Evolutionary conservation across 306 rosid species (phyloP).

Genomic region (Ammopiptanthus mongolicus): DNA sequence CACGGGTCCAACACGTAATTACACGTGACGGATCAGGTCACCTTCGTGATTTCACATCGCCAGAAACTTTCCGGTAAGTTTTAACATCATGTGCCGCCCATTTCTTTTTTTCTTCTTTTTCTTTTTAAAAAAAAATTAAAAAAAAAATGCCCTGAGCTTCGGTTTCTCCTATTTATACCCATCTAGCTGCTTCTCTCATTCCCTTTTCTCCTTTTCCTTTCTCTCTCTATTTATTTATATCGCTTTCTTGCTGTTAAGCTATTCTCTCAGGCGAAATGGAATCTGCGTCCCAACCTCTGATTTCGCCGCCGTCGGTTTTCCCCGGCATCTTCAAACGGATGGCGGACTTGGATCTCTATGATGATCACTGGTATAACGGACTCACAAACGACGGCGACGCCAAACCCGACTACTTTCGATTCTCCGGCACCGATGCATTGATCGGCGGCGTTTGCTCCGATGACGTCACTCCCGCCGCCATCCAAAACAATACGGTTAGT

Average conservation of each 20-base stretch:
- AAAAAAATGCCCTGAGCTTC: neutral
- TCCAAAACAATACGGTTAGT: conserved; percentile 52
- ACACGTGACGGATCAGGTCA: conserved; percentile 11
- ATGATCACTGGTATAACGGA: neutral
- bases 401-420: conserved; percentile 19
- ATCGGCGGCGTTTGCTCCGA: conserved; percentile 21
- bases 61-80: conserved; percentile 19
- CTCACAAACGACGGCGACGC: neutral
- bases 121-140: neutral
- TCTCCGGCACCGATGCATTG: conserved; percentile 25
- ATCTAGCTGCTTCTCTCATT: neutral
- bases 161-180: conserved; percentile 33
- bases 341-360: conserved; percentile 35
- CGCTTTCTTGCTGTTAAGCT: neutral
- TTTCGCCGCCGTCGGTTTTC: neutral
- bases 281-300: conserved; percentile 12
- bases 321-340: conserved; percentile 29
- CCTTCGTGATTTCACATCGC: conserved; percentile 14
- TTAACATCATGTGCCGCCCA: conserved; percentile 66
- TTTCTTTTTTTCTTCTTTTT: neutral
- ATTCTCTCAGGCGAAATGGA: conserved; percentile 30
- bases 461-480: conserved; percentile 14
- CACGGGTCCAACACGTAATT: conserved; percentile 12
- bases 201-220: conserved; percentile 24
- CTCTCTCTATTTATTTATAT: neutral